phyloP scores from a whole-genome alignment of 2,329 filamentous ascomycete species.

The Epichloe gansuensis region DNA sequence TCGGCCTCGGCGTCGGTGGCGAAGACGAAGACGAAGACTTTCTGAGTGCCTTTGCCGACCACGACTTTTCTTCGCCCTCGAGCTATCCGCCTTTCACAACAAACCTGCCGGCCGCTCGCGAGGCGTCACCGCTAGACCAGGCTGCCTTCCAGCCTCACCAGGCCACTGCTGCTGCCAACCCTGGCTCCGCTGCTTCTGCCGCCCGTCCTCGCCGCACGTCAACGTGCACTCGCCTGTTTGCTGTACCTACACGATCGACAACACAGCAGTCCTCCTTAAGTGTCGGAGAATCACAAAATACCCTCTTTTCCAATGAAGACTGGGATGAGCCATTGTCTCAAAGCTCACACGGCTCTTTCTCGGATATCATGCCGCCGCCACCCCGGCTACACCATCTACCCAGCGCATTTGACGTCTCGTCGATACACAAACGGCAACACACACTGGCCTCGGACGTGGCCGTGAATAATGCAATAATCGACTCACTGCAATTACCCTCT shows the following conservation, averaged over 20 bases:
- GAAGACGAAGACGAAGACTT: conserved; percentile 14
- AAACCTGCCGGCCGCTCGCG: neutral
- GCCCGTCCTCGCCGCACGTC: conserved; percentile 6
- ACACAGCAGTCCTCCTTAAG: conserved; percentile 10
- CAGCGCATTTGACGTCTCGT: conserved; percentile 1
- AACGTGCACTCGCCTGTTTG: conserved; percentile 9
- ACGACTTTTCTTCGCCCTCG: conserved; percentile 24
- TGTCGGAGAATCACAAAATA: conserved; percentile 14
- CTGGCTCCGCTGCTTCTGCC: conserved; percentile 4
- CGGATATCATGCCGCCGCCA: conserved; percentile 16
- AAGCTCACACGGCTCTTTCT: conserved; percentile 16
- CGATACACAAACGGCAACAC: conserved; percentile 16
- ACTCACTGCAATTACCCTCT: neutral
- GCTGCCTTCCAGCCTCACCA: conserved; percentile 3
- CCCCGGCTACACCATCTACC: neutral
- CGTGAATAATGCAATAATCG: neutral
- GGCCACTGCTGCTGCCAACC: neutral
- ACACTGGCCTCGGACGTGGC: conserved; percentile 6
- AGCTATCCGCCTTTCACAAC: conserved; percentile 19
- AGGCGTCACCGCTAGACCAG: conserved; percentile 3
- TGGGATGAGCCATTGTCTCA: conserved; percentile 15
- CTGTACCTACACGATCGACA: conserved; percentile 11
- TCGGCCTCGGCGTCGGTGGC: neutral
- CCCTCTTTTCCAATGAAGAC: conserved; percentile 17
- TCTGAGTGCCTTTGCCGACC: conserved; percentile 15